These are phyloP conservation scores for Verticillium klebahnii DNA, from an alignment of 2,329 filamentous ascomycete genomes.

Conservation along the genomic window DNA sequence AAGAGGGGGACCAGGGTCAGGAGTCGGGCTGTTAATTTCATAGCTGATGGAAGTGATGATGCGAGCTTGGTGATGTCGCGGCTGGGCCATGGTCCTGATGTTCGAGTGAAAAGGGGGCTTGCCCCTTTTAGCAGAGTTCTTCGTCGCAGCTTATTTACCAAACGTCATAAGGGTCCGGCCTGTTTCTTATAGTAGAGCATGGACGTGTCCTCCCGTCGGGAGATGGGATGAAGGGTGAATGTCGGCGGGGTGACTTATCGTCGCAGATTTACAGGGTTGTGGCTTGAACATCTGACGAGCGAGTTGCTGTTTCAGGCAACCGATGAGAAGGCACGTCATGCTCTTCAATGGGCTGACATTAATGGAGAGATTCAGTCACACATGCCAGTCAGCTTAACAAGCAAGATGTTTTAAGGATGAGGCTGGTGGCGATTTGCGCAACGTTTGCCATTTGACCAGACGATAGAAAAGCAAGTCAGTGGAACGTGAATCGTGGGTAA, in stretches of 20 bases:
- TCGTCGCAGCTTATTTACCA: neutral
- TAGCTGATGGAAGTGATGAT: neutral
- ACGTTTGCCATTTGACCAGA: neutral
- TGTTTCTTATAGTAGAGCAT: neutral
- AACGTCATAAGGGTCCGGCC: neutral
- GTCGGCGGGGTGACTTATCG: neutral
- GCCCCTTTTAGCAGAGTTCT: neutral
- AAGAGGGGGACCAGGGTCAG: constrained; percentile 8
- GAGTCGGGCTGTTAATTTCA: neutral
- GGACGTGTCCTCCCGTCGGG: neutral
- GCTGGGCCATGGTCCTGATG: neutral
- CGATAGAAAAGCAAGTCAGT: no score
- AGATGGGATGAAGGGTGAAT: neutral
- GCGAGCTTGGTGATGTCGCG: neutral
- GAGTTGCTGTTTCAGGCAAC: neutral
- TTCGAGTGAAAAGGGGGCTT: neutral
- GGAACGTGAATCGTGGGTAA: no score
- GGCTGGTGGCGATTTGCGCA: neutral
- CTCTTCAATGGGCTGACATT: neutral
- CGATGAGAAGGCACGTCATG: neutral
- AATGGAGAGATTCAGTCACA: neutral
- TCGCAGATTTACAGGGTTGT: neutral
- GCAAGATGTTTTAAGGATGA: neutral
- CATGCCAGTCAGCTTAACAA: no score
- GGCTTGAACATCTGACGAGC: neutral